Evolutionary conservation across 129 eudicot species (phyloP).

Genomic region (Oenanthe sinensis): DNA sequence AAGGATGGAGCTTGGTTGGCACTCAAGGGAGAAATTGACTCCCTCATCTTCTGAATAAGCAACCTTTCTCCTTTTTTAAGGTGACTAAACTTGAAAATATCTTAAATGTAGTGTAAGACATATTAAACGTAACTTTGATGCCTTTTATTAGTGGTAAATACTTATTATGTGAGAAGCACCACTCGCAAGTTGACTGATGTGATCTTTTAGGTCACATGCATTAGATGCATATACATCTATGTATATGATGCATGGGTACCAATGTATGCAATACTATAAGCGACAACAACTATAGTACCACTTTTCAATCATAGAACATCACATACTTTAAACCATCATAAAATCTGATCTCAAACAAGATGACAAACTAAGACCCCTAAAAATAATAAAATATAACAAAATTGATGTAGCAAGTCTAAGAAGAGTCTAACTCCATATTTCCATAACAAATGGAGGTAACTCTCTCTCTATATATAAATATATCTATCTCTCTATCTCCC

Average conservation of each 20-base stretch:
- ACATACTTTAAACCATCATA: not conserved
- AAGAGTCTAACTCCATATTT: too few relatives aligned
- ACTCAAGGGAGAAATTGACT: not conserved
- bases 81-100: not conserved
- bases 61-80: not conserved
- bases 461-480: too few relatives aligned
- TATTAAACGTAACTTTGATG: not conserved
- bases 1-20: not conserved
- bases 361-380: not conserved
- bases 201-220: not conserved
- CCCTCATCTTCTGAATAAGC: not conserved
- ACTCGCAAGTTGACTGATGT: not conserved
- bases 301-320: not conserved
- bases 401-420: not conserved
- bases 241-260: too few relatives aligned
- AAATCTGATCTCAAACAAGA: not conserved
- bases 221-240: not conserved
- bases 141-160: not conserved
- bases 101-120: not conserved
- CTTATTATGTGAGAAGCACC: not conserved
- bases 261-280: too few relatives aligned
- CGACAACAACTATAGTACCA: too few relatives aligned
- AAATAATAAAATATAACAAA: not conserved
- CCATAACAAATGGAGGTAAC: too few relatives aligned
- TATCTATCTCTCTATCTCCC: too few relatives aligned